Evolutionary conservation across 23 red algal species (phyloP).

Genomic region (Chondrus crispus): DNA sequence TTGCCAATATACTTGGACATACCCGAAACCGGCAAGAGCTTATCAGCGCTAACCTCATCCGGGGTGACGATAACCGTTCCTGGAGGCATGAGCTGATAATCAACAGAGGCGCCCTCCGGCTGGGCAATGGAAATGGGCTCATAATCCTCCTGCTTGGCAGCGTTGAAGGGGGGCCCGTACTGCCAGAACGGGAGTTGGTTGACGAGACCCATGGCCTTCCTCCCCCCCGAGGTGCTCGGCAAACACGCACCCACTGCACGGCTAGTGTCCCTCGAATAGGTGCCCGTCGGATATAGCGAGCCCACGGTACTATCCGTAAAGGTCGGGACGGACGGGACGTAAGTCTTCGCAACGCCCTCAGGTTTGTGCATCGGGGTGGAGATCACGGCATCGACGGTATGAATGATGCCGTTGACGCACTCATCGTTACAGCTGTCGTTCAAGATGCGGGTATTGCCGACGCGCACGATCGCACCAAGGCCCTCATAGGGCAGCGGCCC

Average conservation of each 20-base stretch:
- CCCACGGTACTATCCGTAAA: neutral
- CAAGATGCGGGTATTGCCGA: conserved; percentile 9
- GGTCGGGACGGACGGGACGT: neutral
- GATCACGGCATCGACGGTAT: conserved; percentile 25
- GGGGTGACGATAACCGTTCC: conserved; percentile 50
- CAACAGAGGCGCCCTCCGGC: neutral
- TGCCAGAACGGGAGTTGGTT: conserved; percentile 56
- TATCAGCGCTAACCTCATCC: conserved; percentile 43
- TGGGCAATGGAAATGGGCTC: conserved; percentile 64
- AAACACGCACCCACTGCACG: conserved; percentile 2
- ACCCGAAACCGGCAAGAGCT: conserved; percentile 64
- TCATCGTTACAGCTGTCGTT: neutral
- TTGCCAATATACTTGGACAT: conserved; percentile 77
- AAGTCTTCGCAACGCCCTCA: conserved; percentile 17
- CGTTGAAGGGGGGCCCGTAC: conserved; percentile 70
- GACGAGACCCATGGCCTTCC: conserved; percentile 62
- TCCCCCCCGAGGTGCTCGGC: conserved; percentile 33
- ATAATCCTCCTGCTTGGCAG: conserved; percentile 69
- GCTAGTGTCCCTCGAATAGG: neutral
- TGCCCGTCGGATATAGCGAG: neutral
- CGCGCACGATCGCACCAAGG: neutral
- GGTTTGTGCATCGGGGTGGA: conserved; percentile 18
- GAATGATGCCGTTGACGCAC: conserved; percentile 42
- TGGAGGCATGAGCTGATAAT: conserved; percentile 71
- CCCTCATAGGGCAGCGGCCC: conserved; percentile 33